phyloP scores from a whole-genome alignment of 2,329 filamentous ascomycete genomes.

The Aspergillus oerlinghausenensis region DNA sequence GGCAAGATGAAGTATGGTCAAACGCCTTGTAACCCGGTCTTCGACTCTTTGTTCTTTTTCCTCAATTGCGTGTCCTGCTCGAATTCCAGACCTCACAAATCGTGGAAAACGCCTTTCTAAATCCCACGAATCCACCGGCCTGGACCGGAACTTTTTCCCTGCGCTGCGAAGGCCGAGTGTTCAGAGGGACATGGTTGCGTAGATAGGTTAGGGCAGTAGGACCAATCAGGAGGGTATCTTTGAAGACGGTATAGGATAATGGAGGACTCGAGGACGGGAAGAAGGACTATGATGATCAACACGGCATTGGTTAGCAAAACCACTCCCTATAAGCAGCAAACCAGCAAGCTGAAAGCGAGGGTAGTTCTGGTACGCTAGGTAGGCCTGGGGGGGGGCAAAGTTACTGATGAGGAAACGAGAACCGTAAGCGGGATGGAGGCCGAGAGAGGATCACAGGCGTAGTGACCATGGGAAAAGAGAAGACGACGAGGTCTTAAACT shows the following conservation, averaged over 20 bases:
- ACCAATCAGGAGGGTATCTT: conserved; percentile 8
- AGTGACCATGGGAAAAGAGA: conserved; percentile 17
- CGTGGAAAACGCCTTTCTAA: conserved; percentile 8
- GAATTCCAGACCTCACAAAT: conserved; percentile 6
- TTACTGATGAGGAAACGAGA: conserved; percentile 16
- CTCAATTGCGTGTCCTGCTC: conserved; percentile 6
- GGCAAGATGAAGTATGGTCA: conserved; percentile 2
- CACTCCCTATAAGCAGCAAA: conserved; percentile 1
- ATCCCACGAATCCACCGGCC: conserved; percentile 20
- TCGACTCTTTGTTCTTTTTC: neutral
- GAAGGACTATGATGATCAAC: conserved; percentile 10
- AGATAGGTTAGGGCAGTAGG: conserved; percentile 3
- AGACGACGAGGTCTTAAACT: conserved; percentile 14
- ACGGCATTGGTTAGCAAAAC: conserved; percentile 2
- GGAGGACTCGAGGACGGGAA: conserved; percentile 7
- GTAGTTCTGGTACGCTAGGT: conserved; percentile 15
- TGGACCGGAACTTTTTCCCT: conserved; percentile 15
- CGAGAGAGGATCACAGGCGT: conserved; percentile 1
- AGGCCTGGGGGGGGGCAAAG: conserved; percentile 14
- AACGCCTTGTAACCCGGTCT: conserved; percentile 3
- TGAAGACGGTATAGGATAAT: conserved; percentile 6
- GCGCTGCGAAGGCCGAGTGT: conserved; percentile 8
- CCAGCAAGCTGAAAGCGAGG: conserved; percentile 11
- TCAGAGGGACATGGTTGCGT: conserved; percentile 29
- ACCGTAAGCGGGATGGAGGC: conserved; percentile 6